Conservation (phyloP, 345 rosid species). For the Acer campestre region DNA sequence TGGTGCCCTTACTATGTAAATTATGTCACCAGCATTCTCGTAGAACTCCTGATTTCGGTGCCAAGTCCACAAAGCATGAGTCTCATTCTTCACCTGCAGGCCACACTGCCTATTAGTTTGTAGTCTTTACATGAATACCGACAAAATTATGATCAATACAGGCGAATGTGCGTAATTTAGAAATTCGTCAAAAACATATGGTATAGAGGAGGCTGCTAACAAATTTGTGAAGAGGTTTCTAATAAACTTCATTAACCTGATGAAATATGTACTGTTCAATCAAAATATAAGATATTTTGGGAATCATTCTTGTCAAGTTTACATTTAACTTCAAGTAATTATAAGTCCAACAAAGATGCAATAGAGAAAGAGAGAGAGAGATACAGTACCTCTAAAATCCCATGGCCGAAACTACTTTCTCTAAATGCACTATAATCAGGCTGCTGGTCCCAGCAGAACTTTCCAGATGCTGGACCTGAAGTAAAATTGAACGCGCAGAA, state of each 20-base stretch:
- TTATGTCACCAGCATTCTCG: constrained; percentile 61
- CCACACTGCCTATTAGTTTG: constrained; percentile 5
- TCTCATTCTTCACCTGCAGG: constrained; percentile 76
- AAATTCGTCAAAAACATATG: neutral
- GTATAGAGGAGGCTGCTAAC: neutral
- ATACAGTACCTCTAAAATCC: constrained; percentile 77
- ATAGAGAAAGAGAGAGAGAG: too few relatives aligned
- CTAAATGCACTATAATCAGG: constrained; percentile 92
- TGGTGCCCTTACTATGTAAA: constrained; percentile 85
- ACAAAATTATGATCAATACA: too few relatives aligned
- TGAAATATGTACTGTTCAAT: neutral
- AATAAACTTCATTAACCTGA: neutral
- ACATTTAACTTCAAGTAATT: too few relatives aligned
- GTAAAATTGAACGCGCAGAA: constrained; percentile 84
- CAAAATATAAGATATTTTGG: neutral
- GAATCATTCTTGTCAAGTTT: too few relatives aligned
- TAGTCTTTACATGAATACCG: neutral
- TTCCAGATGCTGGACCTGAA: constrained; percentile 63
- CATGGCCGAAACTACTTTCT: constrained; percentile 96
- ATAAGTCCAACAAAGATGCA: too few relatives aligned
- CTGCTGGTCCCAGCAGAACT: constrained; percentile 89
- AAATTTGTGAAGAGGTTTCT: neutral
- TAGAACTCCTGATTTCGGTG: constrained; percentile 73
- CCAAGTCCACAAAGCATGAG: constrained; percentile 94
- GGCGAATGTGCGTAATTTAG: neutral